phyloP scores from a whole-genome alignment of 257 asterid species.

The Capsicum baccatum region DNA sequence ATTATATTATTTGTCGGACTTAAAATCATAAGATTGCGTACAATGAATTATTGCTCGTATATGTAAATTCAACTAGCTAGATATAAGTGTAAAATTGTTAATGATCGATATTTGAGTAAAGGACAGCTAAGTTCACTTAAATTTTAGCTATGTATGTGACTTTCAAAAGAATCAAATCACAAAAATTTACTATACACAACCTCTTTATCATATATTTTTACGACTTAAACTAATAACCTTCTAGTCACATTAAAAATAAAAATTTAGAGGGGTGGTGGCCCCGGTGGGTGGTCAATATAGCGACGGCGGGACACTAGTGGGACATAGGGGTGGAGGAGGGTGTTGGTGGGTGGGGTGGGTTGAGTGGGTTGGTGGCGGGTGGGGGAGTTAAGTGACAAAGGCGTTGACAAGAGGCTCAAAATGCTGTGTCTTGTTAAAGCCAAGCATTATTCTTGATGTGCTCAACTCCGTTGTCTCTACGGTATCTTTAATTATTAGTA shows the following conservation, averaged over 20 bases:
- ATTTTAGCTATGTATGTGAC: too few species aligned
- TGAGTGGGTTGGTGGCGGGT: constrained; percentile 34
- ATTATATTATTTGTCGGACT: background rate
- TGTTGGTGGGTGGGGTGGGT: constrained; percentile 45
- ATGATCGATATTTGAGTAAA: too few species aligned
- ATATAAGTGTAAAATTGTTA: too few species aligned
- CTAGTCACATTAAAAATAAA: background rate
- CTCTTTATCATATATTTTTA: too few species aligned
- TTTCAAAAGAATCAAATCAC: too few species aligned
- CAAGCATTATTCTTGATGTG: constrained; percentile 51
- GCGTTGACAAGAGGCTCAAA: constrained; percentile 44
- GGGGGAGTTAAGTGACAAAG: background rate
- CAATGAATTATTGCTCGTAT: too few species aligned
- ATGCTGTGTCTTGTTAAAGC: constrained; percentile 52
- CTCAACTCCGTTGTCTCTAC: constrained; percentile 55
- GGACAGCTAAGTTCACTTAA: too few species aligned
- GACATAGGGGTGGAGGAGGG: constrained; percentile 50
- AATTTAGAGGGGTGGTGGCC: background rate
- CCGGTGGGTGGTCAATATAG: constrained; percentile 6
- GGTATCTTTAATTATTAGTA: constrained; percentile 10
- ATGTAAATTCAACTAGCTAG: too few species aligned
- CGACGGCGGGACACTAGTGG: constrained; percentile 50
- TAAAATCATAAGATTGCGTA: too few species aligned
- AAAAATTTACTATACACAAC: too few species aligned
- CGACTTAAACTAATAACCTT: too few species aligned